phyloP scores from a whole-genome alignment of 768 basidiomycete genomes.

The Phaffia australis region DNA sequence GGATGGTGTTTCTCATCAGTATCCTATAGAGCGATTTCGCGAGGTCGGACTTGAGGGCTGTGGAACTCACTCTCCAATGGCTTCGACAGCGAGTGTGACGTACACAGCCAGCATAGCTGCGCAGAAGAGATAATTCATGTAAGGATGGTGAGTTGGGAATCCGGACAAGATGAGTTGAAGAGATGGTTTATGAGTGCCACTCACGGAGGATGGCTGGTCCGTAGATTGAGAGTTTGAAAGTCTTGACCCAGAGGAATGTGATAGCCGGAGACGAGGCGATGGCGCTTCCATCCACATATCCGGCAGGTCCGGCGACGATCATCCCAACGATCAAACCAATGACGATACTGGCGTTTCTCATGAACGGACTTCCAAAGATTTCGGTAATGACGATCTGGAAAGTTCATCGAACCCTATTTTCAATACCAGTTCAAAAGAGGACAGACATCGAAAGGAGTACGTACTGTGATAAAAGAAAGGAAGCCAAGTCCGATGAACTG shows the following conservation, averaged over 20 bases:
- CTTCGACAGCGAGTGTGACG: constrained; percentile 67
- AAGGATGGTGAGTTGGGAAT: too few relatives aligned
- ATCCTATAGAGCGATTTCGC: too few relatives aligned
- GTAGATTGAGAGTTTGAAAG: constrained; percentile 66
- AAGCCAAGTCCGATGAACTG: constrained; percentile 81
- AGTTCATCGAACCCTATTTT: constrained; percentile 28
- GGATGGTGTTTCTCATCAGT: not conserved
- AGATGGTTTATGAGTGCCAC: not conserved
- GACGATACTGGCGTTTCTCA: constrained; percentile 50
- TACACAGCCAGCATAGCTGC: constrained; percentile 49
- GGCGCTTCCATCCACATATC: constrained; percentile 59
- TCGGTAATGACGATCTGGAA: constrained; percentile 42
- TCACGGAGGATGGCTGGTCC: constrained; percentile 51
- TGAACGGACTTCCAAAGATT: constrained; percentile 71
- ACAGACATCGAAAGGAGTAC: not conserved
- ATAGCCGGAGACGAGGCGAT: constrained; percentile 62
- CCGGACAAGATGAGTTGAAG: too few relatives aligned
- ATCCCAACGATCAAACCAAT: constrained; percentile 65
- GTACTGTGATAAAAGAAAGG: constrained; percentile 54
- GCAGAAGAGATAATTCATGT: not conserved
- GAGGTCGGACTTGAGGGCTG: constrained; percentile 40
- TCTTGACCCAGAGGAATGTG: constrained; percentile 63
- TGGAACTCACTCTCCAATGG: constrained; percentile 53
- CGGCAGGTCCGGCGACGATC: constrained; percentile 66
- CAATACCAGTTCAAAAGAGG: constrained; percentile 33